Conservation (phyloP, 495 filamentous ascomycete genomes). For the Penicillium bovifimosum region DNA sequence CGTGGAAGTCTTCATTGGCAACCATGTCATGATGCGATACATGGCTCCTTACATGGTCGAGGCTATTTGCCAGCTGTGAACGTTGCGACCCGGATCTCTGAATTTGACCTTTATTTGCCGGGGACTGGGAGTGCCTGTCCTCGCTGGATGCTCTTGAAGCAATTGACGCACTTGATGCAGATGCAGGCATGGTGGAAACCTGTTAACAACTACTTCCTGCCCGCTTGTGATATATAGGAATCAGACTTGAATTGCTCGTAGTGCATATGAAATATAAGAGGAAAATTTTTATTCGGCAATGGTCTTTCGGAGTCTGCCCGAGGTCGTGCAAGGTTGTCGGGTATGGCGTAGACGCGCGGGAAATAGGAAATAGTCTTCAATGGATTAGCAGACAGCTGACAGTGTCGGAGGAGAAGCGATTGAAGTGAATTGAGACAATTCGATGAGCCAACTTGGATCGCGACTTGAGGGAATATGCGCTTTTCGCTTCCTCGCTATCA, state of each 20-base stretch:
- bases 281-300: neutral
- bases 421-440: neutral
- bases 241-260: neutral
- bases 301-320: conserved; percentile 8
- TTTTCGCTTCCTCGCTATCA: neutral
- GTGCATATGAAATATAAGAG: neutral
- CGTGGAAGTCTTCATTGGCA: conserved; percentile 22
- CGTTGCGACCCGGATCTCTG: conserved; percentile 12
- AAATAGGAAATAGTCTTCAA: conserved; percentile 3
- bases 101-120: conserved; percentile 8
- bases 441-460: neutral
- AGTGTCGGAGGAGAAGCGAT: neutral
- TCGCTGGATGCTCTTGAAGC: conserved; percentile 17
- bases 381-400: neutral
- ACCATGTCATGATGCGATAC: conserved; percentile 34
- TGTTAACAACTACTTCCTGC: neutral
- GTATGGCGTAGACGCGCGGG: neutral
- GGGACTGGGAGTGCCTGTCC: conserved; percentile 3
- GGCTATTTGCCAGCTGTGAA: conserved; percentile 8
- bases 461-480: conserved; percentile 13
- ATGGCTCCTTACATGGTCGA: conserved; percentile 24
- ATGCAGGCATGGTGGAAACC: conserved; percentile 11
- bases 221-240: neutral
- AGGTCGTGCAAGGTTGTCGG: conserved; percentile 2
- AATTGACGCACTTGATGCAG: conserved; percentile 3